phyloP scores from a whole-genome alignment of 345 rosid species.

The Passiflora organensis region DNA sequence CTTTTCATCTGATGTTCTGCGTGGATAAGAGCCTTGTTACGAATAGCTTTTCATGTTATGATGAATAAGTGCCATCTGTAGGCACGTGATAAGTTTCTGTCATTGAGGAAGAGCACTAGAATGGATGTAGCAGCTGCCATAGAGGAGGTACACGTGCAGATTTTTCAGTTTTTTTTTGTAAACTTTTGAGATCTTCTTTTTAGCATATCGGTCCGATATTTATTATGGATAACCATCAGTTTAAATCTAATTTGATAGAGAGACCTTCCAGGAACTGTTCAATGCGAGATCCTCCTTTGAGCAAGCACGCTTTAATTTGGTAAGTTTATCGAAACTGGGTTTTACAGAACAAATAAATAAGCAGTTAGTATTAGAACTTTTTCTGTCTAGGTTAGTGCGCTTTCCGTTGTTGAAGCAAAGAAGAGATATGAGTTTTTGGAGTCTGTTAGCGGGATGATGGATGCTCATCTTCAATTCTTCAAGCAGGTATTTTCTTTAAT shows the following conservation, averaged over 20 bases:
- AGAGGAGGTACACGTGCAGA: constrained; percentile 48
- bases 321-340: constrained; percentile 13
- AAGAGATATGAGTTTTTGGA: constrained; percentile 66
- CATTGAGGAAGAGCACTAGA: constrained; percentile 72
- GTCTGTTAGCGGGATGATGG: constrained; percentile 65
- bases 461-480: constrained; percentile 69
- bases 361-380: constrained; percentile 6
- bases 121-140: constrained; percentile 54
- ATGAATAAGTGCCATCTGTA: constrained; percentile 12
- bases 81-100: constrained; percentile 78
- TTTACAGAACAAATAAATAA: background rate
- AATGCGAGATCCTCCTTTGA: constrained; percentile 63
- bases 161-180: constrained; percentile 10
- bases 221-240: constrained; percentile 22
- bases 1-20: too few relatives aligned
- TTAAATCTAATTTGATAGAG: constrained; percentile 45
- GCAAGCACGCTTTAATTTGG: constrained; percentile 70
- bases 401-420: constrained; percentile 61
- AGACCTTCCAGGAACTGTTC: constrained; percentile 58
- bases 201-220: constrained; percentile 15
- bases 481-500: constrained; percentile 44
- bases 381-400: constrained; percentile 51
- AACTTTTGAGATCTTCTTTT: constrained; percentile 5
- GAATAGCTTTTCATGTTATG: background rate
- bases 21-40: background rate